phyloP scores from a whole-genome alignment of 495 filamentous ascomycete genomes.

The Aspergillus leporis region DNA sequence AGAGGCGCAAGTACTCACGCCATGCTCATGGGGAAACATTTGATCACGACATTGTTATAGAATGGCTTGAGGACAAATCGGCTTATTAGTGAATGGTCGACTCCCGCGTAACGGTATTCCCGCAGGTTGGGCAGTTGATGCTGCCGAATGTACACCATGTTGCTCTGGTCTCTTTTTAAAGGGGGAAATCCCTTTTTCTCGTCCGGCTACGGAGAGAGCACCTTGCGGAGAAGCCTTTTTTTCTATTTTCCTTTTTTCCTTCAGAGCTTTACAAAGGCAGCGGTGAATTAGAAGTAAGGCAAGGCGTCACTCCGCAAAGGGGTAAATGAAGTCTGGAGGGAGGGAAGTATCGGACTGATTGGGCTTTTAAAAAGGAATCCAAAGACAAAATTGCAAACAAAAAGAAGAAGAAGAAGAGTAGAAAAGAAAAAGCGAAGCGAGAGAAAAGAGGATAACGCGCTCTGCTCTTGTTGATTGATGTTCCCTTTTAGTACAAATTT shows the following conservation, averaged over 20 bases:
- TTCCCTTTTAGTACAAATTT: not conserved
- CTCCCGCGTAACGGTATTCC: slow-evolving; percentile 87
- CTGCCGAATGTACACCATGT: slow-evolving; percentile 88
- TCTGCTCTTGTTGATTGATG: slow-evolving; percentile 4
- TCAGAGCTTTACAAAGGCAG: slow-evolving; percentile 4
- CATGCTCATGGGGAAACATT: slow-evolving; percentile 94
- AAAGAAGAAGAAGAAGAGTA: slow-evolving; percentile 6
- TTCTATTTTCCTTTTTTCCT: not conserved
- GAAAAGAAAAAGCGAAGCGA: slow-evolving; percentile 5
- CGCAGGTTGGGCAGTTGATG: slow-evolving; percentile 83
- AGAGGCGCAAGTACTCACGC: slow-evolving; percentile 59
- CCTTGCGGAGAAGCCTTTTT: not conserved
- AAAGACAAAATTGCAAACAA: slow-evolving; percentile 4
- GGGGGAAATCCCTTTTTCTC: not conserved
- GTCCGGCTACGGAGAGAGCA: slow-evolving; percentile 3
- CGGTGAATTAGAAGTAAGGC: not conserved
- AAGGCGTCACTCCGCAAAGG: not conserved
- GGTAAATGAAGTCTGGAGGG: not conserved
- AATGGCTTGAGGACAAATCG: slow-evolving; percentile 94
- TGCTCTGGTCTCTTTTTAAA: slow-evolving; percentile 15
- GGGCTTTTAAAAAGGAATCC: not conserved
- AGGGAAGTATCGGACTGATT: not conserved
- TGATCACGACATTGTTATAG: slow-evolving; percentile 91
- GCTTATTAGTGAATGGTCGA: slow-evolving; percentile 88
- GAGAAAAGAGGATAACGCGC: slow-evolving; percentile 3